A percentile compares a stretch with the other conserved stretches of the same genome.
Conservation (phyloP, 805 yeast genomes). For the Jamesozyma piceae region DNA sequence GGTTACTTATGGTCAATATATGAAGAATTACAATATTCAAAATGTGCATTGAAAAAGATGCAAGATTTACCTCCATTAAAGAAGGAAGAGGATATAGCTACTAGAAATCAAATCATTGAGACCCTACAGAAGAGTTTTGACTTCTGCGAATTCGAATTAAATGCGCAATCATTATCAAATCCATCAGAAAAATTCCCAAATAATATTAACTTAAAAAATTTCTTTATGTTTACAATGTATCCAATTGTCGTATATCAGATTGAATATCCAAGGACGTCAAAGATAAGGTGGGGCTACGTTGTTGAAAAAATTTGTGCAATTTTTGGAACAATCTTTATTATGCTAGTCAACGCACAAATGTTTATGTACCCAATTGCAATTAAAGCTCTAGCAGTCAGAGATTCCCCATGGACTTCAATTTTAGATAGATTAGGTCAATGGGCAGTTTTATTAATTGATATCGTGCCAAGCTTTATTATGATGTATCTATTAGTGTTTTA, state of each 20-base stretch:
- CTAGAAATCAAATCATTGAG: slow-evolving; percentile 12
- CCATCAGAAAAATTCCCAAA: slow-evolving; percentile 48
- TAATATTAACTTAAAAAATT: slow-evolving; percentile 58
- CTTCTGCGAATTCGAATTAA: slow-evolving; percentile 65
- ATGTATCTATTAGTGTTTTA: slow-evolving; percentile 74
- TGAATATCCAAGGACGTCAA: slow-evolving; percentile 66
- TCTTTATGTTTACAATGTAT: slow-evolving; percentile 71
- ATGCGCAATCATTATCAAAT: slow-evolving; percentile 34
- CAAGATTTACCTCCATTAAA: slow-evolving; percentile 10
- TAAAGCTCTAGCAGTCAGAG: slow-evolving; percentile 53
- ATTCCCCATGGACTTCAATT: slow-evolving; percentile 19
- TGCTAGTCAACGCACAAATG: slow-evolving; percentile 76
- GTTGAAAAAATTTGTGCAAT: slow-evolving; percentile 64
- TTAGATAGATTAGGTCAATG: slow-evolving; percentile 17
- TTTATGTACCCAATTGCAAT: slow-evolving; percentile 66
- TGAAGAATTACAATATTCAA: slow-evolving; percentile 45
- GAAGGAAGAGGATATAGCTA: slow-evolving; percentile 15
- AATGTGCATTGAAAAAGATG: slow-evolving; percentile 34
- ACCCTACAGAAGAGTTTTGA: slow-evolving; percentile 41
- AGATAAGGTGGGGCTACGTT: slow-evolving; percentile 61
- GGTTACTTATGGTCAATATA: slow-evolving; percentile 72
- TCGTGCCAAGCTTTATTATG: slow-evolving; percentile 70
- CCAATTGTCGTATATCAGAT: slow-evolving; percentile 84
- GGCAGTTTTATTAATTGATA: slow-evolving; percentile 43
- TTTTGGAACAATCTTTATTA: slow-evolving; percentile 75